Base-by-base conservation (phyloP, 225 moss, liverwort and hornwort genomes). In the Polytrichum commune region DNA sequence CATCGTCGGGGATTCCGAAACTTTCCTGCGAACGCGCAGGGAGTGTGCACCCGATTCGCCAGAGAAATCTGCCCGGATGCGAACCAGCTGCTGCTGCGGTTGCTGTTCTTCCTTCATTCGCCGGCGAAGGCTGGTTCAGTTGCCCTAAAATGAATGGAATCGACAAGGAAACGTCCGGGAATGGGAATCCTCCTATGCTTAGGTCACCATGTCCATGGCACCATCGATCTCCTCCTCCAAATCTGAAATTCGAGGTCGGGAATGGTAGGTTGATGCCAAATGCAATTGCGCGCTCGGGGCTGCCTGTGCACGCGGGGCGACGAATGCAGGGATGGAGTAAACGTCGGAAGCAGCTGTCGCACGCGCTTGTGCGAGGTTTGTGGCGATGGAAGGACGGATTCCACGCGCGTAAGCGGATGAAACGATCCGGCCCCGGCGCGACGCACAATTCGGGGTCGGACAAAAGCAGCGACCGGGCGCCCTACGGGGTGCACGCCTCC, bases 321-420 rank as follows among this genome's bases (percentile, higher is more conserved):
- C 69, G 86, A 53, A 72, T 71, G 6, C 70, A 80, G 26, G 70
- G 75, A 46, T 86, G 86, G 86, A 86, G 86, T 77, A 86, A 83
- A 75, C 77, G 78, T 35, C 74, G 83, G 35, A 86, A 86, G 78
- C 86, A 80, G 71, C 83, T 86, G 67, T 86, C 86, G 19, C 82
- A 86, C 55, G 86, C 83, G 16, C 86, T 86, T 9, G 82, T 75
- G 22, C 77, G 86, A 70, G 86, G 86, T 10, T 65, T 86, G 68
- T 86, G 86, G 86, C 72, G 86, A 70, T 86, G 86, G 86, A 86
- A 83, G 53, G 83, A 86, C 18, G 83, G 86, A 35, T 83, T 80
- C 35, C 86, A 83, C 56, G 75, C 82, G n/a, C 82, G 86, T 13
- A 86, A 86, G 65, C 69, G 86, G 73, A 83, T 86, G 82, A 86